These are phyloP conservation scores for Besnoitia besnoiti DNA, from an alignment of 169 alveolate species.

Conservation along the genomic window DNA sequence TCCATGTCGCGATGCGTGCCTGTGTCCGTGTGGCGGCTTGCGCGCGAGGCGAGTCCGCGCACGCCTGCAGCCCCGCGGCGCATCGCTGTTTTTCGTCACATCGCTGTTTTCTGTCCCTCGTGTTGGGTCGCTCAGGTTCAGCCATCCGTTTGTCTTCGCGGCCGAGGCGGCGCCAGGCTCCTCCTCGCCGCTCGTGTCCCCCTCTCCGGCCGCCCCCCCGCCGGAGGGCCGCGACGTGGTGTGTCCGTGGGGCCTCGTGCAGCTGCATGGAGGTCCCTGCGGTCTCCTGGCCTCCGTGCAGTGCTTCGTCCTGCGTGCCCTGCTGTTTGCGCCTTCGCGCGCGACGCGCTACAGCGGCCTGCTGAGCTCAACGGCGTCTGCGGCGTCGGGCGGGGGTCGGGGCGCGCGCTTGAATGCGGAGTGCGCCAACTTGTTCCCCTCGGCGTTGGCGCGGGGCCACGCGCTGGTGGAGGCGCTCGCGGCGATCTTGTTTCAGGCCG, in stretches of 20 bases:
- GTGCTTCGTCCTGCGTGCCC: constrained; percentile 26
- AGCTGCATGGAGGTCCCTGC: constrained; percentile 60
- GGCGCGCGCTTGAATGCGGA: neutral
- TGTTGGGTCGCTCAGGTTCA: neutral
- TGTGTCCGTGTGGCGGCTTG: too few relatives aligned
- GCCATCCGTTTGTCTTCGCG: constrained; percentile 30
- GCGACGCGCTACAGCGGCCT: neutral
- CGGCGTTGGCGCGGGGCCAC: constrained; percentile 22
- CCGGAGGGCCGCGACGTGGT: neutral
- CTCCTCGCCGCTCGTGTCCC: neutral
- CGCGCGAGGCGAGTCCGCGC: too few relatives aligned
- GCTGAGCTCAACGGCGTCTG: too few relatives aligned
- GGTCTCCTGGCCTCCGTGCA: constrained; percentile 52
- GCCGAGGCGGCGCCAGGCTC: neutral
- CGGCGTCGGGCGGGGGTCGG: too few relatives aligned
- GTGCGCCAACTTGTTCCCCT: neutral
- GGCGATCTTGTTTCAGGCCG: constrained; percentile 25
- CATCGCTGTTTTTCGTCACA: neutral
- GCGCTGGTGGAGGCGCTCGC: constrained; percentile 49
- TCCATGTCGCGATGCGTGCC: too few relatives aligned
- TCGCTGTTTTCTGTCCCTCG: neutral
- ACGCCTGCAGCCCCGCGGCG: too few relatives aligned
- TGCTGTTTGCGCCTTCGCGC: constrained; percentile 35
- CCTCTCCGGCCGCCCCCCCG: neutral
- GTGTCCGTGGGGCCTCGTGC: constrained; percentile 51